These are phyloP conservation scores for Dittrichia graveolens DNA, from an alignment of 129 eudicot genomes.

Conservation along the genomic window DNA sequence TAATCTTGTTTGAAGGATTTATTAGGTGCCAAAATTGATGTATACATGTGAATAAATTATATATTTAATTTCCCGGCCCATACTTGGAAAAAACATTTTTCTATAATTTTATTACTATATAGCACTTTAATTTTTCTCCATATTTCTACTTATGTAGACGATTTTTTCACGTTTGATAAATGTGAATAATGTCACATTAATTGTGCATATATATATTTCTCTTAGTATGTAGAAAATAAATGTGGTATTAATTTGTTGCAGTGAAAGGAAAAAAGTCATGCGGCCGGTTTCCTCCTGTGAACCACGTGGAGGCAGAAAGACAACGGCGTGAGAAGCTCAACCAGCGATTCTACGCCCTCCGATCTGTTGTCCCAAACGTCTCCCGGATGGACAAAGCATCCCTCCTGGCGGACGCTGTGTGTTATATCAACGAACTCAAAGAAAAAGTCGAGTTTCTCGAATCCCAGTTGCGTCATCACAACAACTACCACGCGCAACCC, in stretches of 20 bases:
- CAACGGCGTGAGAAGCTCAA: constrained; percentile 75
- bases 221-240: too few relatives aligned
- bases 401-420: constrained; percentile 57
- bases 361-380: constrained; percentile 66
- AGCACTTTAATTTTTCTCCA: too few relatives aligned
- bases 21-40: too few relatives aligned
- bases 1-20: too few relatives aligned
- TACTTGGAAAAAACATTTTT: too few relatives aligned
- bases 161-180: too few relatives aligned
- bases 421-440: constrained; percentile 59
- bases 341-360: constrained; percentile 63
- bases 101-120: too few relatives aligned
- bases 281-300: constrained; percentile 30
- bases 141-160: too few relatives aligned
- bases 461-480: constrained; percentile 21
- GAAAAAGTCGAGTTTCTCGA: constrained; percentile 44
- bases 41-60: too few relatives aligned
- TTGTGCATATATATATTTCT: too few relatives aligned
- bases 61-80: too few relatives aligned
- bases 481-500: neutral
- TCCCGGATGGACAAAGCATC: constrained; percentile 76
- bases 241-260: neutral
- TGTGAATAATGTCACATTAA: too few relatives aligned
- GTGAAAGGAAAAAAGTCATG: constrained; percentile 49
- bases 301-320: constrained; percentile 74